Conservation (phyloP, 208 protist genomes). For the Histomonas meleagridis region DNA sequence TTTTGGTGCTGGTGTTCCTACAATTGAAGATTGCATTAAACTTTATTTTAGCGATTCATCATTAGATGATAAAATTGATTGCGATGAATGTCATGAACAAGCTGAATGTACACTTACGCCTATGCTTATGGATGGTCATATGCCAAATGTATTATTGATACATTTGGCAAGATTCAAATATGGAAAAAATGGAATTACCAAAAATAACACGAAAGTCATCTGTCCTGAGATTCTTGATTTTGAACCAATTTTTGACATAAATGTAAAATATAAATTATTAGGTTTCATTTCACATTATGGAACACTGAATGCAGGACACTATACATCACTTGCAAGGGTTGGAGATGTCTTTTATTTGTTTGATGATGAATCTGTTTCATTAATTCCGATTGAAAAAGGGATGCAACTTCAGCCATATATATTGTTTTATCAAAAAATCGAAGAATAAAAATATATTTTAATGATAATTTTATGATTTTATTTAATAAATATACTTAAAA, state of each 20-base stretch:
- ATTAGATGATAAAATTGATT: background rate
- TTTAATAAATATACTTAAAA: too few relatives aligned
- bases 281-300: background rate
- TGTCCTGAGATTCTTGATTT: background rate
- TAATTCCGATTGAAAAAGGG: background rate
- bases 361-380: background rate
- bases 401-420: background rate
- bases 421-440: background rate
- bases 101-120: background rate
- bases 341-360: background rate
- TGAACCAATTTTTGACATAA: background rate
- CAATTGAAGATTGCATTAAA: background rate
- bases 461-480: too few relatives aligned
- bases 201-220: background rate
- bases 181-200: background rate
- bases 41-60: background rate
- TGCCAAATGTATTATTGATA: background rate
- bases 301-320: background rate
- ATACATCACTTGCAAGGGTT: background rate
- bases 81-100: background rate
- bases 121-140: background rate
- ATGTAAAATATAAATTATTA: background rate
- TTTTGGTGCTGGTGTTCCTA: background rate
- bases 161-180: background rate
- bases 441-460: background rate